Evolutionary conservation across 257 asterid species (phyloP).

Genomic region (Solanum lycopersicoides): DNA sequence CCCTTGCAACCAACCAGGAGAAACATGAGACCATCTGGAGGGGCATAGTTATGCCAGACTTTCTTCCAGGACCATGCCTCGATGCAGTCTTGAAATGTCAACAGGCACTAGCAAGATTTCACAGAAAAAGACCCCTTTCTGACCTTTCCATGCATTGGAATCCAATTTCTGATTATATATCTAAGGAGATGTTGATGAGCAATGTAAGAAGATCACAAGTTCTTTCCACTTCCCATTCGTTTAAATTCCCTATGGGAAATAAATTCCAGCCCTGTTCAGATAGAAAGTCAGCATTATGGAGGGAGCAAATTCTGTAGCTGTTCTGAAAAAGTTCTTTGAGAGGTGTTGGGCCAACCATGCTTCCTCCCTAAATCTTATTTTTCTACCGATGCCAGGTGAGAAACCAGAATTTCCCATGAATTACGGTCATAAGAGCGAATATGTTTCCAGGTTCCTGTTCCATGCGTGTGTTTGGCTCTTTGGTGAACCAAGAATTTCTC

Average conservation of each 20-base stretch:
- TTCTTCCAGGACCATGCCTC: not conserved
- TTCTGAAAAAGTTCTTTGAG: not conserved
- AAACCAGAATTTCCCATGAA: not conserved
- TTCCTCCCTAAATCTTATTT: not conserved
- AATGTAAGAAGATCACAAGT: not conserved
- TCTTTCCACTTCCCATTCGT: not conserved
- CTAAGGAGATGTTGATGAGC: not conserved
- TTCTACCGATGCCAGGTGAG: not conserved
- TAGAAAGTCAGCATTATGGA: not conserved
- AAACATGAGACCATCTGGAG: not conserved
- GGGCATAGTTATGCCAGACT: not conserved
- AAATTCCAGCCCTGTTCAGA: not conserved
- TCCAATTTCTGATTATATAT: not conserved
- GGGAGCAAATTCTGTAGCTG: not conserved
- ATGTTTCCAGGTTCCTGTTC: not conserved
- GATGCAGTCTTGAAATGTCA: not conserved
- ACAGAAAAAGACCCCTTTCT: not conserved
- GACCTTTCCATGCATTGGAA: not conserved
- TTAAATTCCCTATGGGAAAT: not conserved
- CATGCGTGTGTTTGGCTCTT: not conserved
- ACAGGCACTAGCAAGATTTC: not conserved
- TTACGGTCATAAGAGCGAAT: not conserved
- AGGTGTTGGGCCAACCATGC: not conserved
- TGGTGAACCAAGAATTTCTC: not conserved
- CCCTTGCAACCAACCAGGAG: not conserved